These are phyloP conservation scores for Fragilaria radians DNA, from an alignment of 108 stramenopile genomes.

Conservation along the genomic window DNA sequence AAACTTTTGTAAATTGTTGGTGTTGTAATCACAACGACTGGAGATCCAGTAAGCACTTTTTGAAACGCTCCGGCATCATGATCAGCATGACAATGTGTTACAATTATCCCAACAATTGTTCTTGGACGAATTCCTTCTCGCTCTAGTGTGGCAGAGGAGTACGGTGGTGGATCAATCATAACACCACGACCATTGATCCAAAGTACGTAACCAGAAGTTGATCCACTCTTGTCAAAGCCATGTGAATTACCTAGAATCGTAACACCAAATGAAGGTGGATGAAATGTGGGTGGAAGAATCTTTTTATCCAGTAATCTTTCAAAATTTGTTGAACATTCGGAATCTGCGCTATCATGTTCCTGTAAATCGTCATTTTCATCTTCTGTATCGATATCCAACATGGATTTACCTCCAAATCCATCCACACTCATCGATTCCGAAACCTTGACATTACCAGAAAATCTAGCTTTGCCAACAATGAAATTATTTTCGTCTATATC, in stretches of 20 bases:
- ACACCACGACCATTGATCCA: conserved; percentile 86
- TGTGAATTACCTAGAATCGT: conserved; percentile 89
- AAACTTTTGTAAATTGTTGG: conserved; percentile 88
- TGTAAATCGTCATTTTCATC: conserved; percentile 3
- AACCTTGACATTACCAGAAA: conserved; percentile 49
- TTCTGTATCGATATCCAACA: conserved; percentile 21
- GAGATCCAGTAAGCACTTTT: conserved; percentile 72
- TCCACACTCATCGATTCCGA: conserved; percentile 36
- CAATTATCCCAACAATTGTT: conserved; percentile 78
- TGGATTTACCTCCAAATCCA: conserved; percentile 14
- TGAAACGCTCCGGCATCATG: conserved; percentile 90
- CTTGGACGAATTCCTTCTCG: conserved; percentile 66
- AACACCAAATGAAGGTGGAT: conserved; percentile 82
- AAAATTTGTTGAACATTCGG: neutral
- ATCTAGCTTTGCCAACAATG: conserved; percentile 56
- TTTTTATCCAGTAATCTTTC: conserved; percentile 4
- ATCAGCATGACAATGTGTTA: conserved; percentile 89
- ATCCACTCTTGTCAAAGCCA: conserved; percentile 84
- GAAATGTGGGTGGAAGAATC: conserved; percentile 38
- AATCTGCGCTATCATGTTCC: conserved; percentile 1
- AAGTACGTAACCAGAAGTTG: conserved; percentile 79
- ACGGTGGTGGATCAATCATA: conserved; percentile 91
- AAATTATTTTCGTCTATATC: conserved; percentile 60
- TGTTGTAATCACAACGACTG: conserved; percentile 75
- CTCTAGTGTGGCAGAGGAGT: conserved; percentile 65